Evolutionary conservation across 306 rosid species (phyloP).

Genomic region (Ochetophila trinervis): DNA sequence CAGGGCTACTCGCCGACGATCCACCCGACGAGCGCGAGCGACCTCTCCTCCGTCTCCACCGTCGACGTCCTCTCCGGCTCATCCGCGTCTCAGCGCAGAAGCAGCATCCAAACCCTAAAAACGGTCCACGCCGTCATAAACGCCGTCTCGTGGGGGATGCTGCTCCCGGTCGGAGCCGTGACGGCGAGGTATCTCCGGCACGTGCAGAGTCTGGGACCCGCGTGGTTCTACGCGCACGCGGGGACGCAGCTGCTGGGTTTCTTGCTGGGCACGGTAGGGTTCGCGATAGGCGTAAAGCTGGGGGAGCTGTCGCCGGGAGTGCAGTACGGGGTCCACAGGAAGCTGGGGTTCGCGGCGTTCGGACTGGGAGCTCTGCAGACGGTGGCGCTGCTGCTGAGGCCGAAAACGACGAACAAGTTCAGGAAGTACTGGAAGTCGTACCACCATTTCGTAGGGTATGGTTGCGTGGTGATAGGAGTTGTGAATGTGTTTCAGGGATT

Average conservation of each 20-base stretch:
- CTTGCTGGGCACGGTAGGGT: conserved; percentile 62
- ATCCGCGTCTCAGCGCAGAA: conserved; percentile 36
- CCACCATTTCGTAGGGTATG: conserved; percentile 89
- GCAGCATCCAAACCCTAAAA: conserved; percentile 36
- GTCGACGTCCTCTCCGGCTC: conserved; percentile 70
- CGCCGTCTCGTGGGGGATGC: conserved; percentile 77
- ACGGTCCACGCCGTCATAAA: conserved; percentile 60
- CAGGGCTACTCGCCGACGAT: conserved; percentile 97
- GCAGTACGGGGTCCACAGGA: conserved; percentile 69
- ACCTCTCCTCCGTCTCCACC: conserved; percentile 68
- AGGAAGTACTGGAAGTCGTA: conserved; percentile 93
- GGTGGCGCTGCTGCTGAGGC: conserved; percentile 70
- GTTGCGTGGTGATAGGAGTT: conserved; percentile 85
- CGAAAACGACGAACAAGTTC: conserved; percentile 70
- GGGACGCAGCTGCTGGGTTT: conserved; percentile 62
- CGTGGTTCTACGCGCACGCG: conserved; percentile 90
- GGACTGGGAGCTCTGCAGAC: conserved; percentile 72
- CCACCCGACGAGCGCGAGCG: conserved; percentile 73
- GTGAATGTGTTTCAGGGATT: conserved; percentile 90
- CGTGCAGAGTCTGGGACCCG: conserved; percentile 58
- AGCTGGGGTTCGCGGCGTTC: conserved; percentile 73
- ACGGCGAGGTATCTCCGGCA: conserved; percentile 79
- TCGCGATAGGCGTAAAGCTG: conserved; percentile 59
- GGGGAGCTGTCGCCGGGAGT: conserved; percentile 73
- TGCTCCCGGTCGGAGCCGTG: conserved; percentile 75